These are phyloP conservation scores for Magnaporthales sp. DNA, from an alignment of 2,329 filamentous ascomycete genomes.

Conservation along the genomic window DNA sequence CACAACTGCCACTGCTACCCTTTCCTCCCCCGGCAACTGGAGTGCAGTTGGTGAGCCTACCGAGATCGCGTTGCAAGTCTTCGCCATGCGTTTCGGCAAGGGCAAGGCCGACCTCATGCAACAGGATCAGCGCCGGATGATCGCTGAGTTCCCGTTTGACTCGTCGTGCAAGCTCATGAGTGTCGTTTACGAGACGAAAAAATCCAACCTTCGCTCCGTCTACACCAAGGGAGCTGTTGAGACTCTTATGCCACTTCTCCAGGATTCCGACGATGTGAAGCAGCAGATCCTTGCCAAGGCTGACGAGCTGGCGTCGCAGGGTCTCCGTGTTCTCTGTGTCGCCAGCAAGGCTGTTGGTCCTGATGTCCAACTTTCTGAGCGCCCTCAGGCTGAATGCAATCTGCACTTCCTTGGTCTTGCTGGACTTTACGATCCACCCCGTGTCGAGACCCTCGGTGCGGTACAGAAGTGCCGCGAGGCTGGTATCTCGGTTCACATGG, in stretches of 20 bases:
- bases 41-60: constrained; percentile 58
- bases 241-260: constrained; percentile 49
- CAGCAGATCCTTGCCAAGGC: constrained; percentile 47
- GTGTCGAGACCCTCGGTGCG: constrained; percentile 51
- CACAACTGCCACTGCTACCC: constrained; percentile 37
- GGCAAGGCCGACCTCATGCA: constrained; percentile 38
- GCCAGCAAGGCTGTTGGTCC: constrained; percentile 21
- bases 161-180: constrained; percentile 60
- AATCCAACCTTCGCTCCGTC: constrained; percentile 12
- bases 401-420: constrained; percentile 58
- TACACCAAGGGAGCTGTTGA: constrained; percentile 54
- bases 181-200: constrained; percentile 40
- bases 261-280: constrained; percentile 23
- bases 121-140: constrained; percentile 36
- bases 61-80: constrained; percentile 57
- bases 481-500: constrained; percentile 52
- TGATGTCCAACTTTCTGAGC: constrained; percentile 25
- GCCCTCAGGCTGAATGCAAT: constrained; percentile 46
- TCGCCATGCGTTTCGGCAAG: constrained; percentile 53
- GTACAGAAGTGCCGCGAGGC: constrained; percentile 46
- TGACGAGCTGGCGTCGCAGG: constrained; percentile 47
- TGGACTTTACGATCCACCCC: constrained; percentile 61
- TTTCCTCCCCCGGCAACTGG: constrained; percentile 41
- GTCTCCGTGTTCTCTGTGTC: constrained; percentile 49
- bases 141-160: constrained; percentile 57